Conservation (phyloP, 352 stramenopile genomes). For the Pythium aphanidermatum region DNA sequence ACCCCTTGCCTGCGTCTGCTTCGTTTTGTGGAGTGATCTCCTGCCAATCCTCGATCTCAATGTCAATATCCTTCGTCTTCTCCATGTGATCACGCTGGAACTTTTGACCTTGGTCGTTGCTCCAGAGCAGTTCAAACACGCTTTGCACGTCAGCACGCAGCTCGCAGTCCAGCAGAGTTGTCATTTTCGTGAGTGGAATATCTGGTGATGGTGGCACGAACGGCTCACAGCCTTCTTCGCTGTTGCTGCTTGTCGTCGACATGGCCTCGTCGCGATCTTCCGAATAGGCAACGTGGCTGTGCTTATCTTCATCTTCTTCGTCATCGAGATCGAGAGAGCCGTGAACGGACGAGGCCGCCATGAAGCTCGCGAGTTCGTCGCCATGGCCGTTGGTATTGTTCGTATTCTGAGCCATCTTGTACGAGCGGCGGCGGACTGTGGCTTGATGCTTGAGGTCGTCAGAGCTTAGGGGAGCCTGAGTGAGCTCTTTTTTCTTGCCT, state of each 20-base stretch:
- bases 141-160: conserved; percentile 50
- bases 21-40: conserved; percentile 21
- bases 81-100: conserved; percentile 50
- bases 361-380: conserved; percentile 17
- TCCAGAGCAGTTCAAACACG: conserved; percentile 67
- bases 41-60: conserved; percentile 54
- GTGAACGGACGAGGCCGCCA: background rate
- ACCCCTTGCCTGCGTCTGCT: conserved; percentile 9
- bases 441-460: conserved; percentile 39
- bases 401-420: conserved; percentile 33
- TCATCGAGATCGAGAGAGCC: conserved; percentile 46
- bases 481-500: conserved; percentile 23
- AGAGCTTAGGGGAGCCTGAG: conserved; percentile 1
- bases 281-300: conserved; percentile 11
- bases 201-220: conserved; percentile 58
- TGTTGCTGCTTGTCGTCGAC: conserved; percentile 25
- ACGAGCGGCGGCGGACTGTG: conserved; percentile 49
- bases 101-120: conserved; percentile 40
- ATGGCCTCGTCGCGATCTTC: conserved; percentile 34
- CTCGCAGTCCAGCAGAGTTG: conserved; percentile 62
- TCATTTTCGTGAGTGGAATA: conserved; percentile 49
- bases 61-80: conserved; percentile 62
- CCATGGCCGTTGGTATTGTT: background rate
- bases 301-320: conserved; percentile 18
- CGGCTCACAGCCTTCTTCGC: conserved; percentile 36